These are phyloP conservation scores for Papiliotrema nemorosa DNA, from an alignment of 1,284 basidiomycete genomes.

Conservation along the genomic window DNA sequence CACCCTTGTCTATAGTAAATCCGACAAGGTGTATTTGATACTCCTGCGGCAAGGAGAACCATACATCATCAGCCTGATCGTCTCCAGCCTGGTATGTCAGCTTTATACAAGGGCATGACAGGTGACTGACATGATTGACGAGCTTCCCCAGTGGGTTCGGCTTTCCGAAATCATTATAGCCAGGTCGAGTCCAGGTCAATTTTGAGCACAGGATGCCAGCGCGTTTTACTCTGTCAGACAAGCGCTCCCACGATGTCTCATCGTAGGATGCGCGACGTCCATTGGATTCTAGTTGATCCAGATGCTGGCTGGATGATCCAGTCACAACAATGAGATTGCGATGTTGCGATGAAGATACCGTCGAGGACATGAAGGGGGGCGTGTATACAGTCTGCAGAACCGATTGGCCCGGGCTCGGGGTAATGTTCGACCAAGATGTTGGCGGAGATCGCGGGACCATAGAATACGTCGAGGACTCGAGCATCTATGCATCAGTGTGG, in stretches of 20 bases:
- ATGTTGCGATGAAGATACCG: neutral
- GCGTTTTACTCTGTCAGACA: neutral
- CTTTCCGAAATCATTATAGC: neutral
- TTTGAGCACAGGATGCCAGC: no score
- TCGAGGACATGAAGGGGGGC: no score
- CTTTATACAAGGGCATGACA: neutral
- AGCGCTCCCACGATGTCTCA: neutral
- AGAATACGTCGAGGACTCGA: neutral
- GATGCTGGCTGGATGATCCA: neutral
- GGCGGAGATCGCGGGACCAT: neutral
- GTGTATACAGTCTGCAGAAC: neutral
- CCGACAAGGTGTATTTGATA: slow-evolving; percentile 15
- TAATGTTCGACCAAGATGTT: neutral
- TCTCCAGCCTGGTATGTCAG: slow-evolving; percentile 10
- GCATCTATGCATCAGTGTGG: neutral
- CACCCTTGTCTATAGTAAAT: slow-evolving; percentile 11
- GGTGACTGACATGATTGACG: neutral
- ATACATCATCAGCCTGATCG: slow-evolving; percentile 11
- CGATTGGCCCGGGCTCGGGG: neutral
- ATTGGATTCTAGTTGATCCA: neutral
- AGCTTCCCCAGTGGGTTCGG: neutral
- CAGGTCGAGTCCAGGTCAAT: no score
- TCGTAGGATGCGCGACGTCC: neutral
- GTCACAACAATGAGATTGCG: neutral
- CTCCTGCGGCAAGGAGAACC: slow-evolving; percentile 21